Evolutionary conservation across 2,329 filamentous ascomycete genomes (phyloP).

Genomic region (Delphinella strobiligena): DNA sequence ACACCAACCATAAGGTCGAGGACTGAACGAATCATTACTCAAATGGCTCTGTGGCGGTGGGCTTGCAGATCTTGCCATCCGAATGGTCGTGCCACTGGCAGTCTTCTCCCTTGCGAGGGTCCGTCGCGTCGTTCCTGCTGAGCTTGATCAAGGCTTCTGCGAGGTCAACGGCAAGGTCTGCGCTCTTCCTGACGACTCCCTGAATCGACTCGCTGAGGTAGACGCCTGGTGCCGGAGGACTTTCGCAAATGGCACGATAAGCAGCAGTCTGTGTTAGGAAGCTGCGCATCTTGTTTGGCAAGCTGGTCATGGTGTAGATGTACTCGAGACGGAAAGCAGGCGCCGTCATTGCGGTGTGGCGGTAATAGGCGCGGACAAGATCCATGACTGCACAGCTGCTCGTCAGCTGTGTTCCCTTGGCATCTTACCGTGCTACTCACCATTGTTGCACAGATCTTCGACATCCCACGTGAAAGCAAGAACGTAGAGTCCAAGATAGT

Average conservation of each 20-base stretch:
- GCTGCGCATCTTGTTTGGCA: conserved; percentile 18
- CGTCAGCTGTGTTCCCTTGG: conserved; percentile 1
- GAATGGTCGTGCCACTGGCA: conserved; percentile 21
- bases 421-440: conserved; percentile 9
- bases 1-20: no score
- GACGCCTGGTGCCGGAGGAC: conserved; percentile 7
- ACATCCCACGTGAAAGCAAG: conserved; percentile 17
- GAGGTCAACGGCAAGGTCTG: conserved; percentile 19
- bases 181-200: conserved; percentile 14
- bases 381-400: conserved; percentile 18
- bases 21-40: no score
- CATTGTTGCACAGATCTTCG: conserved; percentile 19
- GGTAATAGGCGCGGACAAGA: conserved; percentile 21
- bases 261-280: conserved; percentile 23
- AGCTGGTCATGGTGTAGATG: conserved; percentile 19
- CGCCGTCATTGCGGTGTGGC: conserved; percentile 19
- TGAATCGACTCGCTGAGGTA: conserved; percentile 17
- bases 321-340: conserved; percentile 24
- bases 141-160: conserved; percentile 16
- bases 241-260: conserved; percentile 17
- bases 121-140: conserved; percentile 15
- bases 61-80: conserved; percentile 9
- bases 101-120: conserved; percentile 17
- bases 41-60: conserved; percentile 9
- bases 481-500: conserved; percentile 23